Conservation (phyloP, 106 monocot species). For the Dendrobium huoshanense region DNA sequence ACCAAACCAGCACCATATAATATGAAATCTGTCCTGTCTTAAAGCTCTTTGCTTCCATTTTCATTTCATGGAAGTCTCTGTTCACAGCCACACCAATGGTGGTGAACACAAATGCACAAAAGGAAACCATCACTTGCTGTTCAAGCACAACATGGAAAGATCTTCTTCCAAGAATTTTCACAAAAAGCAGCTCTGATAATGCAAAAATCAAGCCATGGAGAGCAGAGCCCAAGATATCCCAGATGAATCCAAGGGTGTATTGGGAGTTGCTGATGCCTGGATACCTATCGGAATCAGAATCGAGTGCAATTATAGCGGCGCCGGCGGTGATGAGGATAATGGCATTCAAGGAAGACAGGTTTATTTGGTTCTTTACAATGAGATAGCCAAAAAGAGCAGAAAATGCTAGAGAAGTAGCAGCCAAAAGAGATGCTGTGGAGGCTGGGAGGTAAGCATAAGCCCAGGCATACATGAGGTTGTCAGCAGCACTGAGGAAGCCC, state of each 20-base stretch:
- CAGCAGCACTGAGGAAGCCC: slow-evolving; percentile 79
- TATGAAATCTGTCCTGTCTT: slow-evolving; percentile 56
- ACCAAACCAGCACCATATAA: slow-evolving; percentile 64
- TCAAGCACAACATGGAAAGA: slow-evolving; percentile 89
- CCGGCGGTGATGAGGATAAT: slow-evolving; percentile 68
- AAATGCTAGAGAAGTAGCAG: slow-evolving; percentile 69
- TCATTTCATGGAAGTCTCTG: slow-evolving; percentile 54
- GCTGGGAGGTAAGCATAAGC: slow-evolving; percentile 92
- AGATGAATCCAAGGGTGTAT: slow-evolving; percentile 62
- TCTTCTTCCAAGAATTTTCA: slow-evolving; percentile 61
- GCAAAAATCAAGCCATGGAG: slow-evolving; percentile 98
- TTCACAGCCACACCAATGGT: slow-evolving; percentile 54
- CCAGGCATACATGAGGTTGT: slow-evolving; percentile 89
- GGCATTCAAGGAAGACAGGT: slow-evolving; percentile 68
- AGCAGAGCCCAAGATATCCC: slow-evolving; percentile 82
- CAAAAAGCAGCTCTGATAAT: slow-evolving; percentile 75
- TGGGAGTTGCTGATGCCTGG: slow-evolving; percentile 47
- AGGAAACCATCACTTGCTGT: slow-evolving; percentile 84
- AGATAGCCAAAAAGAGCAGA: slow-evolving; percentile 75
- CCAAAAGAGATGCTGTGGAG: slow-evolving; percentile 78
- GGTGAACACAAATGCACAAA: slow-evolving; percentile 69
- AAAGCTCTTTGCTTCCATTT: slow-evolving; percentile 48
- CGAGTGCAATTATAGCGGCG: slow-evolving; percentile 67
- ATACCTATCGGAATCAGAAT: slow-evolving; percentile 66
- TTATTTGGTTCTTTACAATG: slow-evolving; percentile 68